These are phyloP conservation scores for Suhomyces choctaworum DNA, from an alignment of 1,139 yeast genomes.

Conservation along the genomic window DNA sequence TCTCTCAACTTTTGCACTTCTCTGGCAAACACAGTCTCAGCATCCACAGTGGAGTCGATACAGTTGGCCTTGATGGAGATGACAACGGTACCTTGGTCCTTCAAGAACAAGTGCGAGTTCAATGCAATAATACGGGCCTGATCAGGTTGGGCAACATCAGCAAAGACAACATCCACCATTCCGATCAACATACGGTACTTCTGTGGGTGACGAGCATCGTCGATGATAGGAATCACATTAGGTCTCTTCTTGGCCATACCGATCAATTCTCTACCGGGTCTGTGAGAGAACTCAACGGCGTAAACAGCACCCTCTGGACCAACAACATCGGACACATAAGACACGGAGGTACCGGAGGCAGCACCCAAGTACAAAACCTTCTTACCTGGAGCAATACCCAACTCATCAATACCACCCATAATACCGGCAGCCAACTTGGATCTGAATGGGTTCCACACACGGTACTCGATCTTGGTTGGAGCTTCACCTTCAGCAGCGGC, in stretches of 20 bases:
- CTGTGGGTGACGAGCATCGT: slow-evolving; percentile 99
- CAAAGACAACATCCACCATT: slow-evolving; percentile 98
- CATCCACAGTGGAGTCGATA: slow-evolving; percentile 98
- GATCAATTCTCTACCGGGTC: slow-evolving; percentile 99
- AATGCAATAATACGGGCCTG: slow-evolving; percentile 99
- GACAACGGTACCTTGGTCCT: slow-evolving; percentile 97
- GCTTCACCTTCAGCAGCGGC: slow-evolving; percentile 82
- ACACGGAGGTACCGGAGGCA: slow-evolving; percentile 98
- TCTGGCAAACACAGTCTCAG: slow-evolving; percentile 98
- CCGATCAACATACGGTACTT: slow-evolving; percentile 98
- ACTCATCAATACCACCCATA: slow-evolving; percentile 98
- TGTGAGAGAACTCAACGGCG: slow-evolving; percentile 98
- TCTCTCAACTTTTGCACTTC: slow-evolving; percentile 99
- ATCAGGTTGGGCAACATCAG: slow-evolving; percentile 99
- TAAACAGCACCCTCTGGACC: slow-evolving; percentile 99
- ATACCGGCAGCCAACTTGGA: slow-evolving; percentile 99
- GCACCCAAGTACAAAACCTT: slow-evolving; percentile 98
- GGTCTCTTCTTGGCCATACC: slow-evolving; percentile 99
- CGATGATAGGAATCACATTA: slow-evolving; percentile 96
- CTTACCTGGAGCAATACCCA: slow-evolving; percentile 96
- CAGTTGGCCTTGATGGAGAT: slow-evolving; percentile 99
- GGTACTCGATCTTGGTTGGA: slow-evolving; percentile 94
- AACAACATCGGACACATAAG: slow-evolving; percentile 96
- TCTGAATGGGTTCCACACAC: slow-evolving; percentile 99
- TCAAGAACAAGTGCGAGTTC: slow-evolving; percentile 95